A percentile compares a stretch with the other conserved stretches of the same genome.
phyloP scores from a whole-genome alignment of 2,329 filamentous ascomycete genomes.

The Stachybotrys echinatus region DNA sequence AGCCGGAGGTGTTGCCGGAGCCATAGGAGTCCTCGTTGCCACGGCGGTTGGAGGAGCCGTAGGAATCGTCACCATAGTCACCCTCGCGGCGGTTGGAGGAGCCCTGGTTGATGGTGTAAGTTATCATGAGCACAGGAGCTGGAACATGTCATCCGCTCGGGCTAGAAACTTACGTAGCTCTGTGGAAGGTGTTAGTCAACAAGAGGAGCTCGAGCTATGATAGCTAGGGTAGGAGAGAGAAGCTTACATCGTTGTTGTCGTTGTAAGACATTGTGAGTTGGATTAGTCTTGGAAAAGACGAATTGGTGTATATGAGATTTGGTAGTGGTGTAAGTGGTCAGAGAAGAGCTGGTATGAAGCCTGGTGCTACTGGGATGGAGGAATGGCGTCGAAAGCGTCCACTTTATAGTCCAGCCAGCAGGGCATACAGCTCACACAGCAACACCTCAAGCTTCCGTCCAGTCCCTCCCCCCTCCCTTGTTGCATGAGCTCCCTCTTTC shows the following conservation, averaged over 20 bases:
- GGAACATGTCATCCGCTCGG: neutral
- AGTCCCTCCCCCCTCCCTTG: too few species aligned
- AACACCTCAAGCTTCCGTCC: too few species aligned
- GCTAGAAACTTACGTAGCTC: neutral
- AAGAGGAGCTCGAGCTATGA: neutral
- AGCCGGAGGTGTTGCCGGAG: conserved; percentile 9
- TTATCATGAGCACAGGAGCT: neutral
- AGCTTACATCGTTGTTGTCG: conserved; percentile 25
- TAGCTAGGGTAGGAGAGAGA: neutral
- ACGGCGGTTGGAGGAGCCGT: conserved; percentile 10
- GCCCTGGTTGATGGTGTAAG: conserved; percentile 4
- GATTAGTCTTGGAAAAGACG: neutral
- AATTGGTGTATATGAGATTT: neutral
- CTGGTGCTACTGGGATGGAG: too few species aligned
- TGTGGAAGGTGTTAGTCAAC: neutral
- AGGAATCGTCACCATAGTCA: conserved; percentile 8
- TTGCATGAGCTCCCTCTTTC: too few species aligned
- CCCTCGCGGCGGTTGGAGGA: conserved; percentile 9
- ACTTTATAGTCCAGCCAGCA: too few species aligned
- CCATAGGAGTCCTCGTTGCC: conserved; percentile 11
- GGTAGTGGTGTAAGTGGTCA: neutral
- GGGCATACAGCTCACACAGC: too few species aligned
- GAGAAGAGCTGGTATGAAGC: too few species aligned
- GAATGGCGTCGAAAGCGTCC: too few species aligned
- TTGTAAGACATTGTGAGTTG: conserved; percentile 39